Percentiles rank a stretch among this genome's conserved stretches.
Conservation (phyloP, 768 basidiomycete species). For the Sporobolomyces pararoseus region DNA sequence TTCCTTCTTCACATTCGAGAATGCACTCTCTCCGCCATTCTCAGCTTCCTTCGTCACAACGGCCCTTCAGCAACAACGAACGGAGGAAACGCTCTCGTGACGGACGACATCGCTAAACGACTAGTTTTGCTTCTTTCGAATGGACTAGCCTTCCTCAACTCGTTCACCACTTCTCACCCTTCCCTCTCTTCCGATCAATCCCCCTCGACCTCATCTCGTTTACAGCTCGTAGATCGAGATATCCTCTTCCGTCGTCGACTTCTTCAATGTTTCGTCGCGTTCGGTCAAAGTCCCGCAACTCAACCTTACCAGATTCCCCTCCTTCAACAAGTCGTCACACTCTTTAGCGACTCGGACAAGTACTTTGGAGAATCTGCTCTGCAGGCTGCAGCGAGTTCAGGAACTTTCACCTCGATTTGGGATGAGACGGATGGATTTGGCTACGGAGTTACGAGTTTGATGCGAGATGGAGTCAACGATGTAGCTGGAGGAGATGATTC, state of each 20-base stretch:
- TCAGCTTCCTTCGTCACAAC: conserved; percentile 82
- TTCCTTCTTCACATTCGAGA: conserved; percentile 89
- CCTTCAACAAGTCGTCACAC: conserved; percentile 70
- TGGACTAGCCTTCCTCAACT: conserved; percentile 79
- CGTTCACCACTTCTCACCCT: conserved; percentile 65
- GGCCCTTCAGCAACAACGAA: conserved; percentile 7
- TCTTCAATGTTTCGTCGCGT: conserved; percentile 79
- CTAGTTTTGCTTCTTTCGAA: conserved; percentile 82
- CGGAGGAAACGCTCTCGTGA: conserved; percentile 62
- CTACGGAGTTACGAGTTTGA: conserved; percentile 74
- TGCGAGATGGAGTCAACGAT: conserved; percentile 28
- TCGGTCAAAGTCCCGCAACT: conserved; percentile 71
- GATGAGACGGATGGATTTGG: conserved; percentile 81
- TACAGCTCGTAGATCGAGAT: conserved; percentile 72
- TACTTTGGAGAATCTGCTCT: conserved; percentile 71
- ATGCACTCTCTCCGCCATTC: conserved; percentile 79
- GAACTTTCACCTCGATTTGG: conserved; percentile 81
- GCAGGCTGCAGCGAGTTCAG: conserved; percentile 82
- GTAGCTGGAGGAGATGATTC: conserved; percentile 41
- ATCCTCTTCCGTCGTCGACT: conserved; percentile 76
- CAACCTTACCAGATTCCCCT: conserved; percentile 77
- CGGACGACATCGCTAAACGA: conserved; percentile 83
- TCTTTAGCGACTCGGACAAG: conserved; percentile 82
- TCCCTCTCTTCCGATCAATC: conserved; percentile 60
- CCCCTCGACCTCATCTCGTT: conserved; percentile 39